Conservation (phyloP, 2,329 filamentous ascomycete genomes). For the Pezicula rhizophila region DNA sequence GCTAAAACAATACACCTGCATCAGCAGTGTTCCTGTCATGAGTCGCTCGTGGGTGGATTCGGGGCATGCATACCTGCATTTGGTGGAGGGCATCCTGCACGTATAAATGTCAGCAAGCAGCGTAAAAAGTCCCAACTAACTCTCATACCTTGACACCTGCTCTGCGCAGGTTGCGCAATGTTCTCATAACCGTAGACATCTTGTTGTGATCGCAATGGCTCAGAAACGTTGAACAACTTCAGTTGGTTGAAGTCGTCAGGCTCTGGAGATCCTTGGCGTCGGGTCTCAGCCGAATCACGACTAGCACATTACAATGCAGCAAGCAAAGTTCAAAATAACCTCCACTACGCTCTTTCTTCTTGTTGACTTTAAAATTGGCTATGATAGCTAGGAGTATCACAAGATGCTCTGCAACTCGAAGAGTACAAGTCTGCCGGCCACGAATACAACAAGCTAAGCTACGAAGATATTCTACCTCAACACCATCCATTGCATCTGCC, state of each 20-base stretch:
- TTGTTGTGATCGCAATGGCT: slow-evolving; percentile 31
- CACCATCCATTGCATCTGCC: slow-evolving; percentile 11
- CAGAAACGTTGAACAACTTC: slow-evolving; percentile 6
- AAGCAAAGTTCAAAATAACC: not conserved
- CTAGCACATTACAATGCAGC: slow-evolving; percentile 5
- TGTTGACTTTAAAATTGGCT: not conserved
- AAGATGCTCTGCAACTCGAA: slow-evolving; percentile 26
- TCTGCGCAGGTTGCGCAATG: slow-evolving; percentile 78
- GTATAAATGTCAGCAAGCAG: slow-evolving; percentile 30
- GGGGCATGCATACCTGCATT: slow-evolving; percentile 67
- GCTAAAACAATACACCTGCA: slow-evolving; percentile 14
- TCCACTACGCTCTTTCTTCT: not conserved
- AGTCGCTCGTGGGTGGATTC: slow-evolving; percentile 16
- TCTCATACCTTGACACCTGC: slow-evolving; percentile 75
- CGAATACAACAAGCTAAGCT: slow-evolving; percentile 16
- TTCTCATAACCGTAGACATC: slow-evolving; percentile 91
- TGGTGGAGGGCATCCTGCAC: slow-evolving; percentile 82
- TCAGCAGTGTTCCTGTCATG: slow-evolving; percentile 16
- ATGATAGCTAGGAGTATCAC: slow-evolving; percentile 31
- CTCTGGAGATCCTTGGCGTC: slow-evolving; percentile 7
- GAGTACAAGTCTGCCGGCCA: slow-evolving; percentile 17
- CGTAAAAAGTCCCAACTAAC: not conserved
- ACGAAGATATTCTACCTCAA: slow-evolving; percentile 25
- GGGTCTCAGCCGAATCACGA: slow-evolving; percentile 13
- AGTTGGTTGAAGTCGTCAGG: slow-evolving; percentile 7